Evolutionary conservation across 257 asterid species (phyloP).

Genomic region (Avicennia marina): DNA sequence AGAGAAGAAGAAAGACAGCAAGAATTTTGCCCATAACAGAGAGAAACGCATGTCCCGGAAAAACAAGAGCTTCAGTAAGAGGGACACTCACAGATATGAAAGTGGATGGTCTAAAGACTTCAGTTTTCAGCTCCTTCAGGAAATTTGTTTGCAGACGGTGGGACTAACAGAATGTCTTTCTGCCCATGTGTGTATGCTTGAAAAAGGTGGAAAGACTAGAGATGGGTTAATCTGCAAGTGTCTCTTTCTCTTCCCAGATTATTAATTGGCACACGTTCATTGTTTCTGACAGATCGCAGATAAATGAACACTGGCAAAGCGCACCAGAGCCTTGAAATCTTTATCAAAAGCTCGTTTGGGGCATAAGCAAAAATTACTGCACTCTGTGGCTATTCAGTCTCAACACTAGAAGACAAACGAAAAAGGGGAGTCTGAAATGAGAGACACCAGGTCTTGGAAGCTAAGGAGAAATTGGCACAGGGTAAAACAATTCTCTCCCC

Average conservation of each 20-base stretch:
- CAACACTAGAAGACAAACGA: not conserved
- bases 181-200: not conserved
- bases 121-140: slow-evolving; percentile 14
- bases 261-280: not conserved
- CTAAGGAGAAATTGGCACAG: slow-evolving; percentile 17
- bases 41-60: slow-evolving; percentile 13
- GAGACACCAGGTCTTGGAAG: slow-evolving; percentile 23
- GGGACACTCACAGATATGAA: slow-evolving; percentile 18
- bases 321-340: slow-evolving; percentile 5
- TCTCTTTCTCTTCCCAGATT: slow-evolving; percentile 3
- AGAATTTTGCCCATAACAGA: not conserved
- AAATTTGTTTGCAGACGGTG: not conserved
- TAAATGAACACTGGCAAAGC: slow-evolving; percentile 4
- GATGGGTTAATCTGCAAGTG: slow-evolving; percentile 14
- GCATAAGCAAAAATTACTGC: not conserved
- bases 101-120: slow-evolving; percentile 12
- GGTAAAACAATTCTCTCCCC: not conserved
- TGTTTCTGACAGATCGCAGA: slow-evolving; percentile 13
- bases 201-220: slow-evolving; percentile 7
- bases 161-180: slow-evolving; percentile 14
- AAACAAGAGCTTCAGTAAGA: not conserved
- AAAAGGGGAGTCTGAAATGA: slow-evolving; percentile 1
- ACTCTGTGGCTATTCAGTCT: not conserved
- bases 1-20: not conserved
- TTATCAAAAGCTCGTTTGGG: not conserved